These are phyloP conservation scores for Tripidium arundinaceum DNA, from an alignment of 202 grass and related monocot species.

Conservation along the genomic window DNA sequence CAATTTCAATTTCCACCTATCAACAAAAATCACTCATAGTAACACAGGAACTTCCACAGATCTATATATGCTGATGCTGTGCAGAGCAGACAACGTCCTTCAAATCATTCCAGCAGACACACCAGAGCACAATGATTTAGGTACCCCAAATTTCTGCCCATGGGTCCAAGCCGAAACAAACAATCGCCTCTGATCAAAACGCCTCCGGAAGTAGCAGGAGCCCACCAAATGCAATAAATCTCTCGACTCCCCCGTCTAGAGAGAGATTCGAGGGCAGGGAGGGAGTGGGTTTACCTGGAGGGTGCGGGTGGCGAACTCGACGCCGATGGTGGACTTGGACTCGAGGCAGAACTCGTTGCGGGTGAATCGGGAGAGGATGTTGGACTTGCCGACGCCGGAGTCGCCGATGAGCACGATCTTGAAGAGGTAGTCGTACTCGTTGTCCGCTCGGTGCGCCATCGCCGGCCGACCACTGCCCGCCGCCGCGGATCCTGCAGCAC, in stretches of 20 bases:
- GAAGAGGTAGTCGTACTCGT: slow-evolving; percentile 93
- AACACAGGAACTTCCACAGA: not conserved
- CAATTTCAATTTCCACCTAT: not conserved
- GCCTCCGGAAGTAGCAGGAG: not conserved
- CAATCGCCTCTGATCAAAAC: not conserved
- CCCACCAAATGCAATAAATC: not conserved
- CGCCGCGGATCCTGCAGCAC: slow-evolving; percentile 27
- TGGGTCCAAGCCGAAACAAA: not conserved
- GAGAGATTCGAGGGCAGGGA: not conserved
- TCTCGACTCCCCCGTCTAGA: not conserved
- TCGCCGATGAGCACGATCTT: slow-evolving; percentile 98
- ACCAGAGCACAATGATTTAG: not conserved
- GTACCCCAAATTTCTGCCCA: not conserved
- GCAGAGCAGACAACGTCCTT: not conserved
- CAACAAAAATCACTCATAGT: not conserved
- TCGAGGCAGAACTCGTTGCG: slow-evolving; percentile 94
- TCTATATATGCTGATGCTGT: not conserved
- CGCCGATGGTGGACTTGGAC: slow-evolving; percentile 93
- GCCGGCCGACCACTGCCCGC: not conserved
- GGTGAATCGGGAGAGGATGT: slow-evolving; percentile 91
- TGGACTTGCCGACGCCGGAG: slow-evolving; percentile 93
- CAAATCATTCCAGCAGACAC: not conserved
- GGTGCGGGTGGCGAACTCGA: slow-evolving; percentile 87
- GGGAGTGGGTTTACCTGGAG: slow-evolving; percentile 40
- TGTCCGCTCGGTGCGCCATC: slow-evolving; percentile 33